Percentiles rank a stretch among this genome's conserved stretches.
Evolutionary conservation across 2,329 filamentous ascomycete species (phyloP).

Genomic region (Verticillium nonalfalfae): DNA sequence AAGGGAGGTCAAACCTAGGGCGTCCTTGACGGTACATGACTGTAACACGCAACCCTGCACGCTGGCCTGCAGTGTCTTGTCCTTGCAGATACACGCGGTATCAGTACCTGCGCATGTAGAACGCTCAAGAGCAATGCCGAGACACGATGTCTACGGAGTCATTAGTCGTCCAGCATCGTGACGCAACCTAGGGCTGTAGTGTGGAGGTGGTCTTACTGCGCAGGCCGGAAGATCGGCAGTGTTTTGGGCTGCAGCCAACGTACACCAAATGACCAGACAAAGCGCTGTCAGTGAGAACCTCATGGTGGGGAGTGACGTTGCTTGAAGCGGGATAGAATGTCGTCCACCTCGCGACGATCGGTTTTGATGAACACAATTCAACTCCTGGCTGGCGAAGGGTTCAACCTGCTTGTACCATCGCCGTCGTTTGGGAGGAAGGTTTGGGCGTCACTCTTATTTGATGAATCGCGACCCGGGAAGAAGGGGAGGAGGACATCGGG

Average conservation of each 20-base stretch:
- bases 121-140: not conserved
- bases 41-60: conserved; percentile 18
- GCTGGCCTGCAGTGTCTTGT: conserved; percentile 15
- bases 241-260: not conserved
- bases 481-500: not conserved
- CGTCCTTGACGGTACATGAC: conserved; percentile 21
- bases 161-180: not conserved
- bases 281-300: not conserved
- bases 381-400: not conserved
- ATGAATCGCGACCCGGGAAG: not conserved
- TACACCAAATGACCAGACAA: not conserved
- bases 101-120: conserved; percentile 17
- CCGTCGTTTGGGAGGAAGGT: not conserved
- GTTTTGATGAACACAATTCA: not conserved
- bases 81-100: conserved; percentile 22
- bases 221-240: not conserved
- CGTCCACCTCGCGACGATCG: not conserved
- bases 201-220: not conserved
- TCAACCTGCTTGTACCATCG: not conserved
- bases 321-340: not conserved
- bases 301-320: not conserved
- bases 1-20: conserved; percentile 16
- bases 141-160: not conserved
- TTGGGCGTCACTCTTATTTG: not conserved
- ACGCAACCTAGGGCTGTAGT: too few relatives aligned